Base-by-base conservation (phyloP, 345 rosid genomes). In the Boechera stricta region DNA sequence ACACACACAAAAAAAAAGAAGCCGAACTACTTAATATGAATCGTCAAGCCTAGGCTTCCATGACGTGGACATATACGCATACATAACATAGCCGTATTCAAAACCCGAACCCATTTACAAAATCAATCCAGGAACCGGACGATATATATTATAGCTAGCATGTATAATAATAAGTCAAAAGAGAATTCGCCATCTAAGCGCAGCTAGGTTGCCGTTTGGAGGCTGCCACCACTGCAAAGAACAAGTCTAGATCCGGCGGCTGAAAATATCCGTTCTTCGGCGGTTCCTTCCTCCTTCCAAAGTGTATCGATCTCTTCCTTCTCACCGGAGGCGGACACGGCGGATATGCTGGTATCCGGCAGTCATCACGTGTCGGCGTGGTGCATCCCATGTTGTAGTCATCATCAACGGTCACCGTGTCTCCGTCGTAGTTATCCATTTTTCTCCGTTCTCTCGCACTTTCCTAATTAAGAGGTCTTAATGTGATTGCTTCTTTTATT, bases 161-260 rank as follows among this genome's bases (percentile, higher is more conserved):
- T 54, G 31, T 31, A 13, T 5, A 12, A 38, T 54, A 51, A 8
- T 32, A 51, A 49, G 77, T 68, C 42, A 67, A 77, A 32, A 36
- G 63, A 55, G 44, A 53, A 26, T 49, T 60, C 38, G 56, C 68
- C 55, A 55, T 18, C 76, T 64, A 77, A 55, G 53, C 67, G 36
- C 41, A 77, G 44, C 63, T 49, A 47, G 35, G 63, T 78, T 56
- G 81, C n/a, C 64, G 67, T 24, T 62, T 72, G 2, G 81, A 58
- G 16, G 81, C 44, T 39, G 57, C 79, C 31, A 51, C 58, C 16
- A 82, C 6, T 4, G 84, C 44, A 59, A 91, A 88, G 31, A 91
- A 44, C 39, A 77, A 76, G 26, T 91, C 95, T 3, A 91, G 86
- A 76, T 90, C 95, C 21, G 97, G 93, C 7, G 93, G 90, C 45